Evolutionary conservation across 768 basidiomycete genomes (phyloP).

Genomic region (Melanogaster broomeanus): DNA sequence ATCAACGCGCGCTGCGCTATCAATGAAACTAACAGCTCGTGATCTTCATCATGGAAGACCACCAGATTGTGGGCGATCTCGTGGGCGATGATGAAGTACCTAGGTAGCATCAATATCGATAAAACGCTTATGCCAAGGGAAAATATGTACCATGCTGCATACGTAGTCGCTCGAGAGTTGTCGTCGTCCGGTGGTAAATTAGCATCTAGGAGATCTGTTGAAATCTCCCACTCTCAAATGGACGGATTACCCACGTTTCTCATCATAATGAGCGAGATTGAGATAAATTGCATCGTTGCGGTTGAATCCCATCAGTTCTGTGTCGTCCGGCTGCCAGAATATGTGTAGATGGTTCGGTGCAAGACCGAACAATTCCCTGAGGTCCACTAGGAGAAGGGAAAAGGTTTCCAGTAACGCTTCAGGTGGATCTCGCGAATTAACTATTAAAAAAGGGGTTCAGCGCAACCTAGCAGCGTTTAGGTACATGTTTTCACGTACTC

Average conservation of each 20-base stretch:
- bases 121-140: no score
- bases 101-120: background rate
- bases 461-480: background rate
- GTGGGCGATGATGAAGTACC: conserved; percentile 31
- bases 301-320: conserved; percentile 18
- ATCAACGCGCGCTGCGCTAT: background rate
- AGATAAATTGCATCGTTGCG: conserved; percentile 14
- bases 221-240: background rate
- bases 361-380: conserved; percentile 7
- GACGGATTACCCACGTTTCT: conserved; percentile 7
- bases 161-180: background rate
- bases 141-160: background rate
- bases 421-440: background rate
- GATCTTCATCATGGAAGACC: conserved; percentile 27
- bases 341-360: conserved; percentile 6
- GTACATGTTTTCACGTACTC: background rate
- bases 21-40: conserved; percentile 19
- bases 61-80: conserved; percentile 27
- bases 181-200: background rate
- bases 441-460: conserved; percentile 5
- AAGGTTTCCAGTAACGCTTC: conserved; percentile 4
- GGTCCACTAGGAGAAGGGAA: conserved; percentile 1
- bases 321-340: conserved; percentile 8
- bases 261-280: conserved; percentile 11
- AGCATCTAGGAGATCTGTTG: background rate